Conservation (phyloP, 768 basidiomycete species). For the Russula sp. region DNA sequence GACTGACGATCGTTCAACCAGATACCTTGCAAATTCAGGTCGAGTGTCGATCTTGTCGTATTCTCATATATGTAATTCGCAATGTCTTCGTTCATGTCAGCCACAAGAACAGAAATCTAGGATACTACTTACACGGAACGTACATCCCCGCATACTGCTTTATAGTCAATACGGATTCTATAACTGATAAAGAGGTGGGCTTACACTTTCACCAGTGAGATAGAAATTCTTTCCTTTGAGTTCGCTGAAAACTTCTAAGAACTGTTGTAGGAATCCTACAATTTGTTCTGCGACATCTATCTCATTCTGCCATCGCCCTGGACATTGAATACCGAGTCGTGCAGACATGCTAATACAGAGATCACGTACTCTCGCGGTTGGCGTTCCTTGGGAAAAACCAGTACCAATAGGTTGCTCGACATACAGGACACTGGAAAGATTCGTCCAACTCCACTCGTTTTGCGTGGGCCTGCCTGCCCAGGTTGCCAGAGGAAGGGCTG, state of each 20-base stretch:
- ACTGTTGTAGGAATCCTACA: conserved; percentile 67
- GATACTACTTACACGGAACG: conserved; percentile 50
- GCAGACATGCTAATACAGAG: not conserved
- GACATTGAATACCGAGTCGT: not conserved
- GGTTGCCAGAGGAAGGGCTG: conserved; percentile 63
- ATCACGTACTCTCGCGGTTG: conserved; percentile 46
- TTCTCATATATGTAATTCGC: conserved; percentile 71
- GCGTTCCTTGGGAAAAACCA: conserved; percentile 68
- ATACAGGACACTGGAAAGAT: conserved; percentile 69
- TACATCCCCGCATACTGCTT: conserved; percentile 73
- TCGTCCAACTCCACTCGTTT: conserved; percentile 76
- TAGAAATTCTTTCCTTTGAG: conserved; percentile 71
- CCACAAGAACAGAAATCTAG: conserved; percentile 22
- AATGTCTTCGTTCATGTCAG: conserved; percentile 47
- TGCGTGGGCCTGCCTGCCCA: conserved; percentile 60
- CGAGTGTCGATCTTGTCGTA: conserved; percentile 42
- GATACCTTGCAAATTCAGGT: conserved; percentile 62
- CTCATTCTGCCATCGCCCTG: conserved; percentile 42
- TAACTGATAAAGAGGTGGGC: conserved; percentile 30
- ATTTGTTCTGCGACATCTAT: conserved; percentile 55
- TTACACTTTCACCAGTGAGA: conserved; percentile 70
- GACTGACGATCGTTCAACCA: conserved; percentile 70
- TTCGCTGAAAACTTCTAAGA: conserved; percentile 70
- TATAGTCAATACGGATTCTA: not conserved
- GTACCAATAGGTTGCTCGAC: conserved; percentile 81